These are phyloP conservation scores for Ormosia semicastrata DNA, from an alignment of 306 rosid species.

Conservation along the genomic window DNA sequence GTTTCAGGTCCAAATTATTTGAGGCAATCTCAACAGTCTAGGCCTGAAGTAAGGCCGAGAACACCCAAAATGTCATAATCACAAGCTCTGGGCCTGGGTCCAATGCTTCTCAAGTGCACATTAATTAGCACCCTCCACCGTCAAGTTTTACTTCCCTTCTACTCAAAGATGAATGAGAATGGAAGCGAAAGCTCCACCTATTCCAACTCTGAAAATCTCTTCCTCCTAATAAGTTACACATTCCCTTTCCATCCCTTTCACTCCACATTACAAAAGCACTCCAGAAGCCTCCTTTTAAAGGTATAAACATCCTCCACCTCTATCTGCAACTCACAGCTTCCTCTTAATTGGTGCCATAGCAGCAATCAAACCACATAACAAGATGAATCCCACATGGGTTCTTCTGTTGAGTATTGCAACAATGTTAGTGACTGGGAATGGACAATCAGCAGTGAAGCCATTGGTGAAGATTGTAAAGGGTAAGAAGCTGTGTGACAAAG, in stretches of 20 bases:
- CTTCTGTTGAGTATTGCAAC: conserved; percentile 33
- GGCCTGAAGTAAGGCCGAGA: not conserved
- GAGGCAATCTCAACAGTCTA: not conserved
- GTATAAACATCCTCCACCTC: conserved; percentile 12
- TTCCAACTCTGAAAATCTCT: conserved; percentile 43
- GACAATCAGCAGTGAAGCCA: conserved; percentile 44
- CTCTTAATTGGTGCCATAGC: not conserved
- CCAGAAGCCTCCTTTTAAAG: conserved; percentile 11
- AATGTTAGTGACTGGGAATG: conserved; percentile 10
- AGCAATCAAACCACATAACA: not conserved
- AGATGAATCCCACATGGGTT: conserved; percentile 54
- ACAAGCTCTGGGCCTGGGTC: not conserved
- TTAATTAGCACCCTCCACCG: not conserved
- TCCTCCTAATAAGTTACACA: conserved; percentile 53
- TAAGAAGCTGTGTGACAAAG: conserved; percentile 73
- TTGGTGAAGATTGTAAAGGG: conserved; percentile 71
- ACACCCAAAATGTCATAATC: not conserved
- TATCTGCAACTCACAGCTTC: no score
- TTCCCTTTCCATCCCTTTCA: conserved; percentile 73
- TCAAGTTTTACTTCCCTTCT: conserved; percentile 21
- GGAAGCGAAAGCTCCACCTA: conserved; percentile 57
- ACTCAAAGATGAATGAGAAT: conserved; percentile 45
- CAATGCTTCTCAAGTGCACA: not conserved
- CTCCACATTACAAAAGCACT: conserved; percentile 26
- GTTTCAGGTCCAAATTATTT: not conserved